phyloP scores from a whole-genome alignment of 2,329 filamentous ascomycete genomes.

The Ceratocystis ficicola region DNA sequence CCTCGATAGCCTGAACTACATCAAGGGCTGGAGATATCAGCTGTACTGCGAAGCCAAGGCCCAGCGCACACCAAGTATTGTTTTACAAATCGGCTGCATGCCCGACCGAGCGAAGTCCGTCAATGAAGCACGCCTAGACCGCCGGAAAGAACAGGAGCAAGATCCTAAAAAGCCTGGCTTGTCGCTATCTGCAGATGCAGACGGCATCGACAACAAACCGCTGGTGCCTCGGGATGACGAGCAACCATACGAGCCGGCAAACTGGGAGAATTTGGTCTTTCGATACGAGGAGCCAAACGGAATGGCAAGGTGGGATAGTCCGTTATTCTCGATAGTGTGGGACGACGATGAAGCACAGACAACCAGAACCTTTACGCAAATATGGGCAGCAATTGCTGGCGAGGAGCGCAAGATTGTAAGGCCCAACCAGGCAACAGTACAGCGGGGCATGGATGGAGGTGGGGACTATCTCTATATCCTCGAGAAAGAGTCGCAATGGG shows the following conservation, averaged over 20 bases:
- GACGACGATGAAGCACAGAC: conserved; percentile 56
- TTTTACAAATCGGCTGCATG: conserved; percentile 52
- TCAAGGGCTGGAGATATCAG: conserved; percentile 83
- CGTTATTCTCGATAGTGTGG: conserved; percentile 66
- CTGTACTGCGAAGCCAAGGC: conserved; percentile 77
- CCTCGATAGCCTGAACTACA: conserved; percentile 72
- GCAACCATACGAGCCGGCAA: conserved; percentile 41
- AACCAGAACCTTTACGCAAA: conserved; percentile 44
- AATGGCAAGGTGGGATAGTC: conserved; percentile 75
- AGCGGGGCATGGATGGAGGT: conserved; percentile 48
- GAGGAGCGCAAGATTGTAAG: conserved; percentile 50
- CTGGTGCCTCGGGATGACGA: conserved; percentile 24
- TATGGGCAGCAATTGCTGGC: conserved; percentile 64
- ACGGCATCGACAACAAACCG: conserved; percentile 1
- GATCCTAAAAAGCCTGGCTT: not conserved
- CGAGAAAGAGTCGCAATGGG: conserved; percentile 65
- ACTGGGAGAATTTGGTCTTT: conserved; percentile 70
- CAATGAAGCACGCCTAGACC: conserved; percentile 46
- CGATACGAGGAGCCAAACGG: conserved; percentile 77
- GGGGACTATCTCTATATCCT: conserved; percentile 69
- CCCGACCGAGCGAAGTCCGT: conserved; percentile 42
- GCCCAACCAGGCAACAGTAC: conserved; percentile 65
- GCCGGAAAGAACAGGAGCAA: not conserved
- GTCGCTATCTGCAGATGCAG: not conserved
- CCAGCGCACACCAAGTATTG: conserved; percentile 59